Conservation (phyloP, 2,329 filamentous ascomycete species). For the Trichophyton equinum region DNA sequence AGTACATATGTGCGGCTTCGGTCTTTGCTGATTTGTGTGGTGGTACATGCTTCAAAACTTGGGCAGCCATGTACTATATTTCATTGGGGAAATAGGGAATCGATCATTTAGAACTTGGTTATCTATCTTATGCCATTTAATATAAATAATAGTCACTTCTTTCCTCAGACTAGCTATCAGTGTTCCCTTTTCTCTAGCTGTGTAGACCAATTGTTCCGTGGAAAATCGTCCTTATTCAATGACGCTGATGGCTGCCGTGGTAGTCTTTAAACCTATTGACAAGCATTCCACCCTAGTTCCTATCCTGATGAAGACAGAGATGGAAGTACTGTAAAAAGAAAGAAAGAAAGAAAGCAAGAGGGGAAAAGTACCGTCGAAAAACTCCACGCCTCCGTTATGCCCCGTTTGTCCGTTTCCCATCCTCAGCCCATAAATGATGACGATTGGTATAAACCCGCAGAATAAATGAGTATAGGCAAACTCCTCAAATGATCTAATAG, state of each 20-base stretch:
- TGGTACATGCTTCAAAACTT: background rate
- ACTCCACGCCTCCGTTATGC: background rate
- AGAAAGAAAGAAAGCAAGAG: background rate
- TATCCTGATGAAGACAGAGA: background rate
- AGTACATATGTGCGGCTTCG: background rate
- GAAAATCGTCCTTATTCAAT: background rate
- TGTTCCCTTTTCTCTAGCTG: too few relatives aligned
- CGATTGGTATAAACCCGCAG: background rate
- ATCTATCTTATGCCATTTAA: background rate
- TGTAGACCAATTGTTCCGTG: too few relatives aligned
- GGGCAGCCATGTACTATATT: background rate
- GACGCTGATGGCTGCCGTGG: background rate
- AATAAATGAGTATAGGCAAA: constrained; percentile 2
- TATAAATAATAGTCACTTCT: background rate
- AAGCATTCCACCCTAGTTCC: background rate
- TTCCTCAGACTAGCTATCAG: background rate
- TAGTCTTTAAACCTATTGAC: background rate
- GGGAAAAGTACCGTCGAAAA: background rate
- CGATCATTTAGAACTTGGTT: background rate
- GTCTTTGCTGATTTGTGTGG: background rate
- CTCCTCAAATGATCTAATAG: background rate
- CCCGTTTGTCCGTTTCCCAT: background rate
- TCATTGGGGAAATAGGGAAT: background rate
- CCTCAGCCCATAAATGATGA: background rate
- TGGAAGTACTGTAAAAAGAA: background rate